Base-by-base conservation (phyloP, 129 eudicot genomes). In the Artemisia tridentata region DNA sequence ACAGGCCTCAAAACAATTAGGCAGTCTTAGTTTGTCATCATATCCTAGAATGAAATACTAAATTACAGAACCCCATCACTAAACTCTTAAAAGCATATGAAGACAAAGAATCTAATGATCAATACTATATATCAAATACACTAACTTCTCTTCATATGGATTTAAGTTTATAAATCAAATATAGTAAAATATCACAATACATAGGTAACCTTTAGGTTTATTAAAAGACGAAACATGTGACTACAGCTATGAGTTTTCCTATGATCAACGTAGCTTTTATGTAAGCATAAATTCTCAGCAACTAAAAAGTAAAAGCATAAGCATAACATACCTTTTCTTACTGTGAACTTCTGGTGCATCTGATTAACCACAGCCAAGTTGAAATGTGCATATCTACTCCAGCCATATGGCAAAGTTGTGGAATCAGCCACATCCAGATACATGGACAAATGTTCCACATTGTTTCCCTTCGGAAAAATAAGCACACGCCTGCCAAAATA, bases 391-490 rank as follows among this genome's bases (percentile, higher is more conserved):
- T 79, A 89, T 89, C 98, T 84, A 82, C 86, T 89, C 98, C 98
- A 92, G 21, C 95, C 95, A 85, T 87, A 92, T 13, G 90, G 96
- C 80, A 92, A 85, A 31, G 84, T 79, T 10, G 83, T 50, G 2
- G 95, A 75, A 82, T 92, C 96, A 21, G 96, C 98, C 72, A 89
- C 98, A 76, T 89, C 96, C 49, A 92, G 81, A 69, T 92, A 92
- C 96, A 92, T 81, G 56, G 98, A 92, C 77, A 92, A 74, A 72
- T 78, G 78, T 27, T 92, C 96, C 80, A 87, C 96, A 82, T 92
- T 92, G 78, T 92, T 92, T 51, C 98, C 98, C 80, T 89, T 89
- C 0, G 98, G 98, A 75, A 92, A 89, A 46, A 89, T 79, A 68
- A 92, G 91, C 63, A 89, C 87, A 64, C 98, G 91, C 98, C 98